Percentiles rank a stretch among this genome's conserved stretches.
Evolutionary conservation across 2,329 filamentous ascomycete species (phyloP).

Genomic region (Pseudocercospora crystallina): DNA sequence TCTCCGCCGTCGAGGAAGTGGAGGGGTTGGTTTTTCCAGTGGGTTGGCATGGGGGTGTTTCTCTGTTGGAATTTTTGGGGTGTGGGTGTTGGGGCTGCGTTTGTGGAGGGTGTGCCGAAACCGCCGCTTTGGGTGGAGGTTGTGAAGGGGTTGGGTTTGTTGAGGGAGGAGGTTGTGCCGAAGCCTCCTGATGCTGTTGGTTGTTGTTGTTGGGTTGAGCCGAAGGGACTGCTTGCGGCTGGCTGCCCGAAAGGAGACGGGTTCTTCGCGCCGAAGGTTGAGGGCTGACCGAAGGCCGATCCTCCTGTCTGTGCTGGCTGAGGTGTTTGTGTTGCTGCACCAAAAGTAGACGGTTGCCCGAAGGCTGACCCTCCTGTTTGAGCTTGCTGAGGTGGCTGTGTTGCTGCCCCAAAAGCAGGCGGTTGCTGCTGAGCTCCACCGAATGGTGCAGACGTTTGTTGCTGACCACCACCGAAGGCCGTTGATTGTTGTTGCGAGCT

Average conservation of each 20-base stretch:
- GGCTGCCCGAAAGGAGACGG: slow-evolving; percentile 44
- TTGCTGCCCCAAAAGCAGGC: slow-evolving; percentile 19
- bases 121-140: slow-evolving; percentile 19
- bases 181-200: slow-evolving; percentile 13
- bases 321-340: slow-evolving; percentile 19
- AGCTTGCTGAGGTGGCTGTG: background rate
- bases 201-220: slow-evolving; percentile 11
- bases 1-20: background rate
- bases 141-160: slow-evolving; percentile 20
- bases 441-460: background rate
- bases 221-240: background rate
- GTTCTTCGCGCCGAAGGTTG: slow-evolving; percentile 27
- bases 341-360: slow-evolving; percentile 24
- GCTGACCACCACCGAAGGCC: no score
- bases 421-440: background rate
- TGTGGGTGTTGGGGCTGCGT: slow-evolving; percentile 1
- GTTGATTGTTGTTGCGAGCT: no score
- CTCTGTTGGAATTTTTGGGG: background rate
- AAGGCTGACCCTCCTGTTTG: slow-evolving; percentile 15
- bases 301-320: slow-evolving; percentile 7
- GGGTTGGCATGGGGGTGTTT: background rate
- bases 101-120: background rate
- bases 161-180: slow-evolving; percentile 14
- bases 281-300: slow-evolving; percentile 20
- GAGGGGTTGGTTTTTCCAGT: slow-evolving; percentile 8